Conservation (phyloP, 164 flowering plant species). For the Stephania yunnanensis region DNA sequence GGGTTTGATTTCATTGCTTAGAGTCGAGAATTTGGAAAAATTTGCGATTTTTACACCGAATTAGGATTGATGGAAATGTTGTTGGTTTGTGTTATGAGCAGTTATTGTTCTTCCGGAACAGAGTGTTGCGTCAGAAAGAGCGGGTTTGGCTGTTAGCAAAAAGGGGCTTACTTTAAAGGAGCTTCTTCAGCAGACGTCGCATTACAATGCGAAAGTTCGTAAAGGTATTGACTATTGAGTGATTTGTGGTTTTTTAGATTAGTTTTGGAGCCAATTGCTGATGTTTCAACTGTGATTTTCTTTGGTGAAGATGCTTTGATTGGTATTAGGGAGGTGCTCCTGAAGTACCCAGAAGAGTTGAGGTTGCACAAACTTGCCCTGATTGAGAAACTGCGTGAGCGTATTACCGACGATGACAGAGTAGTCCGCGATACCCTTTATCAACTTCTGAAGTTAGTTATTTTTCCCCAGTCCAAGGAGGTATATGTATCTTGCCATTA, state of each 20-base stretch:
- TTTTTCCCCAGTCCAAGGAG: constrained; percentile 69
- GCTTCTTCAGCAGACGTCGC: constrained; percentile 90
- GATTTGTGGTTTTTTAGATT: neutral
- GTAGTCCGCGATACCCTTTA: constrained; percentile 65
- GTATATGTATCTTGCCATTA: constrained; percentile 23
- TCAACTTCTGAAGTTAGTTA: constrained; percentile 57
- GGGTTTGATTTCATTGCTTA: too few species aligned
- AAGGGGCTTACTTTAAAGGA: constrained; percentile 92
- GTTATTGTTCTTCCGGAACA: constrained; percentile 92
- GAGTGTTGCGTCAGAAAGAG: constrained; percentile 77
- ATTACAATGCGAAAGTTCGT: constrained; percentile 80
- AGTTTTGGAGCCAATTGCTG: neutral
- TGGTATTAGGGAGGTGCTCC: constrained; percentile 69
- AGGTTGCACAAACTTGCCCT: constrained; percentile 56
- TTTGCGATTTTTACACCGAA: neutral
- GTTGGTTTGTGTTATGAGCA: constrained; percentile 20
- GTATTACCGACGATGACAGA: constrained; percentile 77
- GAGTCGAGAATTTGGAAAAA: neutral
- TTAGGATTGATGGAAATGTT: neutral
- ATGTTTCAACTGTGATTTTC: neutral
- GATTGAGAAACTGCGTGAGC: constrained; percentile 82
- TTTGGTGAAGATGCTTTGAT: constrained; percentile 60
- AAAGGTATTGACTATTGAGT: constrained; percentile 37
- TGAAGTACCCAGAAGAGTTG: constrained; percentile 55
- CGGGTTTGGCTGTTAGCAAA: constrained; percentile 66